Percentiles rank a stretch among this genome's conserved stretches.
Evolutionary conservation across 2,329 filamentous ascomycete species (phyloP).

Genomic region (Paracorniculantispora psalliotae): DNA sequence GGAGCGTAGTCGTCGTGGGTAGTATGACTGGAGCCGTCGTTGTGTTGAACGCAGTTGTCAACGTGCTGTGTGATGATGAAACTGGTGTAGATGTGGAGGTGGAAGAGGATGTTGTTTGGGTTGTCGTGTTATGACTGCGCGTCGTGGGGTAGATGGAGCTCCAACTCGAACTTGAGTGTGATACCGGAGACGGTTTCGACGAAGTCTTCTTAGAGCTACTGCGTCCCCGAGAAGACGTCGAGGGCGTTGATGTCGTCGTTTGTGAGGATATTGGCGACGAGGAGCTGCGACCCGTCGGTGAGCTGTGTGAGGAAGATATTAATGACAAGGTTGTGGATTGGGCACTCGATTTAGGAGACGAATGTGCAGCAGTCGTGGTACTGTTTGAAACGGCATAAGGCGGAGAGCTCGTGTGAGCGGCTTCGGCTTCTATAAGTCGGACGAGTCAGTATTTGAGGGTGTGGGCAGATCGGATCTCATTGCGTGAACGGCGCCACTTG

Average conservation of each 20-base stretch:
- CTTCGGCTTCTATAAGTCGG: background rate
- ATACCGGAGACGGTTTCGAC: background rate
- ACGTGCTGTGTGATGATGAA: background rate
- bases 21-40: background rate
- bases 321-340: background rate
- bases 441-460: background rate
- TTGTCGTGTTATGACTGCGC: background rate
- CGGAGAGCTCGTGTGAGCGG: background rate
- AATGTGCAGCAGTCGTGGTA: background rate
- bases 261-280: background rate
- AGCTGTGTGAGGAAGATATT: background rate
- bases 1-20: background rate
- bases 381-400: slow-evolving; percentile 7
- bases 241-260: background rate
- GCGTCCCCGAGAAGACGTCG: background rate
- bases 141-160: background rate
- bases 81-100: background rate
- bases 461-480: background rate
- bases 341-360: background rate
- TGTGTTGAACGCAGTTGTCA: background rate
- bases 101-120: background rate
- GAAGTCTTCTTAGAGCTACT: background rate
- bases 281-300: background rate
- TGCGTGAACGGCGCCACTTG: background rate
- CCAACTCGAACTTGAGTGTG: background rate